These are phyloP conservation scores for Epichloe aotearoae DNA, from an alignment of 2,329 filamentous ascomycete genomes.

Conservation along the genomic window DNA sequence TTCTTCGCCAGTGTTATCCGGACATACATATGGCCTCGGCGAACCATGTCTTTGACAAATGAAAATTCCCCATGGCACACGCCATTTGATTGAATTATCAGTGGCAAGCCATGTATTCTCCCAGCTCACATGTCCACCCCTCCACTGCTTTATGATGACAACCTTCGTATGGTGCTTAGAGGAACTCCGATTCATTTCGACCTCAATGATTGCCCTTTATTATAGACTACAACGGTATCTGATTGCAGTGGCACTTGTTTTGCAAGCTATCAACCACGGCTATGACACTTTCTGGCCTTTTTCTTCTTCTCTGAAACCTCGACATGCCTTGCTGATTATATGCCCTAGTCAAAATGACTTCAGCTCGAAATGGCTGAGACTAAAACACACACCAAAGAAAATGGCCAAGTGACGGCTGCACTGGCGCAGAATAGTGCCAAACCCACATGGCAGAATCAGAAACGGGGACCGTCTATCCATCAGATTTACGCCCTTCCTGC, in stretches of 20 bases:
- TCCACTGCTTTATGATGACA: slow-evolving; percentile 44
- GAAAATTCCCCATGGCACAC: not conserved
- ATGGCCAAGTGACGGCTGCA: slow-evolving; percentile 7
- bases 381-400: slow-evolving; percentile 12
- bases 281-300: not conserved
- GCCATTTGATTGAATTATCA: not conserved
- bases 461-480: slow-evolving; percentile 36
- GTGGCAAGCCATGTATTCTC: not conserved
- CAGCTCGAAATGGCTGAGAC: slow-evolving; percentile 30
- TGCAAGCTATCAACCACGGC: not conserved
- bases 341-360: slow-evolving; percentile 33
- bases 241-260: slow-evolving; percentile 36
- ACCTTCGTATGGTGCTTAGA: slow-evolving; percentile 41
- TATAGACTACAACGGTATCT: slow-evolving; percentile 99
- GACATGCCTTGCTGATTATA: not conserved
- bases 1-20: not conserved
- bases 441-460: slow-evolving; percentile 15
- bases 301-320: not conserved
- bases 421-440: slow-evolving; percentile 7
- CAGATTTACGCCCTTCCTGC: slow-evolving; percentile 72
- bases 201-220: slow-evolving; percentile 48
- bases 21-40: not conserved
- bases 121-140: not conserved
- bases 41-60: not conserved
- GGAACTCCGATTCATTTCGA: slow-evolving; percentile 38